These are phyloP conservation scores for Rhizopus stolonifer DNA, from an alignment of 371 early-diverging fungal genomes.

Conservation along the genomic window DNA sequence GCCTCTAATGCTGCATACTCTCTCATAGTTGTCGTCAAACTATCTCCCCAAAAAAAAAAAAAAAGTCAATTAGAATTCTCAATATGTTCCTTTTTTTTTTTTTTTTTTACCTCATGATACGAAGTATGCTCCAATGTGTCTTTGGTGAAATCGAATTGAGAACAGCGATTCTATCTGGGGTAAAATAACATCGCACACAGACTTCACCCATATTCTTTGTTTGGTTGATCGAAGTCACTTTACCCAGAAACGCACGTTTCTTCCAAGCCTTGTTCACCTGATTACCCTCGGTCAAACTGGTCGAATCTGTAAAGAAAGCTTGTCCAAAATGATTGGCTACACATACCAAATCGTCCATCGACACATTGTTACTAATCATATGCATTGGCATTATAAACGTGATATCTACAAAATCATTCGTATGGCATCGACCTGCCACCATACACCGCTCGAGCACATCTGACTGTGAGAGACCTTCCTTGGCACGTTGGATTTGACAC, in stretches of 20 bases:
- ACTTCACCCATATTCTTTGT: constrained; percentile 49
- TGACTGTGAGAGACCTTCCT: constrained; percentile 60
- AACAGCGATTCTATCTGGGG: constrained; percentile 37
- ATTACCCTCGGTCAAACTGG: not conserved
- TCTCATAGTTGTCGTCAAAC: constrained; percentile 77
- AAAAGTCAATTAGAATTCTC: too few species aligned
- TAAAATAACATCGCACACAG: constrained; percentile 49
- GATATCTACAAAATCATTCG: constrained; percentile 78
- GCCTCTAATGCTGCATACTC: constrained; percentile 81
- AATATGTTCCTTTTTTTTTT: not conserved
- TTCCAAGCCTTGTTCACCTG: constrained; percentile 19
- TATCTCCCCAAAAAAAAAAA: too few species aligned
- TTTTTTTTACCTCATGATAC: constrained; percentile 27
- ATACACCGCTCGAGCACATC: constrained; percentile 47
- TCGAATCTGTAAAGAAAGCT: constrained; percentile 31
- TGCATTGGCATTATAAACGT: constrained; percentile 48
- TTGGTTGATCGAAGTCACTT: constrained; percentile 51
- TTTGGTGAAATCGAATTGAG: constrained; percentile 49
- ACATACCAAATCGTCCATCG: constrained; percentile 48
- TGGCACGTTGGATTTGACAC: constrained; percentile 74
- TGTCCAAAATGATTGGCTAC: constrained; percentile 49
- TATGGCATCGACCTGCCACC: constrained; percentile 56
- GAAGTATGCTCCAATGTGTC: constrained; percentile 35
- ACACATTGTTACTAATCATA: constrained; percentile 18
- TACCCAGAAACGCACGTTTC: constrained; percentile 56